Conservation (phyloP, 805 yeast genomes). For the Deakozyma indianensis region DNA sequence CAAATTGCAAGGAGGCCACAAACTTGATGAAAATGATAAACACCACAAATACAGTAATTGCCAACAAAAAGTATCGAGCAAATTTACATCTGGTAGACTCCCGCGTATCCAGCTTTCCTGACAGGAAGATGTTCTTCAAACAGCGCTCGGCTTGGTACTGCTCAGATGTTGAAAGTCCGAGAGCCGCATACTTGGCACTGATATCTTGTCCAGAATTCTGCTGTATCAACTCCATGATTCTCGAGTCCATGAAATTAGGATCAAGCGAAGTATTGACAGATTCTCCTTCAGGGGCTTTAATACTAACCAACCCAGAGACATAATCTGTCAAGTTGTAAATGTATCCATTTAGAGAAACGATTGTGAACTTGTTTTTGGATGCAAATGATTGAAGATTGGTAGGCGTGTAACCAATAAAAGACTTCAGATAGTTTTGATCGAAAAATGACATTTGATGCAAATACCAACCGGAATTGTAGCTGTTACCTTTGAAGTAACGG, state of each 20-base stretch:
- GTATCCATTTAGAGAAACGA: conserved; percentile 23
- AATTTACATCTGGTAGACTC: conserved; percentile 24
- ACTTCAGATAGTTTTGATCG: conserved; percentile 21
- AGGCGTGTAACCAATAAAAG: conserved; percentile 25
- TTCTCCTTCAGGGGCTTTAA: conserved; percentile 17
- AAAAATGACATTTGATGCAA: conserved; percentile 23
- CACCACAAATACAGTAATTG: conserved; percentile 25
- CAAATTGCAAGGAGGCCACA: conserved; percentile 27
- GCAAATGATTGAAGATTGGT: conserved; percentile 16
- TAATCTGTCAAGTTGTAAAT: conserved; percentile 26
- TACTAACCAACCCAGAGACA: conserved; percentile 21
- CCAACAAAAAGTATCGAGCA: conserved; percentile 28
- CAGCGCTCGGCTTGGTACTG: conserved; percentile 20
- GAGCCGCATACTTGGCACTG: conserved; percentile 14
- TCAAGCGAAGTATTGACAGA: conserved; percentile 13
- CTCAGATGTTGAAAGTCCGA: conserved; percentile 14
- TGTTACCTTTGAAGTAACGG: conserved; percentile 21
- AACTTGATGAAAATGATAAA: conserved; percentile 23
- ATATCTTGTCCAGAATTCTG: conserved; percentile 23
- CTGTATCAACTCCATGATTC: conserved; percentile 21
- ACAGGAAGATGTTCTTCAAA: conserved; percentile 24
- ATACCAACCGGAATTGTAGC: conserved; percentile 30
- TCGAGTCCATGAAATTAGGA: conserved; percentile 19
- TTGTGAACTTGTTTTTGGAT: conserved; percentile 10
- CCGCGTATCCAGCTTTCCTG: conserved; percentile 26